Percentiles rank a stretch among this genome's conserved stretches.
phyloP scores from a whole-genome alignment of 2,329 filamentous ascomycete genomes.

The Podosphaera aphanis region DNA sequence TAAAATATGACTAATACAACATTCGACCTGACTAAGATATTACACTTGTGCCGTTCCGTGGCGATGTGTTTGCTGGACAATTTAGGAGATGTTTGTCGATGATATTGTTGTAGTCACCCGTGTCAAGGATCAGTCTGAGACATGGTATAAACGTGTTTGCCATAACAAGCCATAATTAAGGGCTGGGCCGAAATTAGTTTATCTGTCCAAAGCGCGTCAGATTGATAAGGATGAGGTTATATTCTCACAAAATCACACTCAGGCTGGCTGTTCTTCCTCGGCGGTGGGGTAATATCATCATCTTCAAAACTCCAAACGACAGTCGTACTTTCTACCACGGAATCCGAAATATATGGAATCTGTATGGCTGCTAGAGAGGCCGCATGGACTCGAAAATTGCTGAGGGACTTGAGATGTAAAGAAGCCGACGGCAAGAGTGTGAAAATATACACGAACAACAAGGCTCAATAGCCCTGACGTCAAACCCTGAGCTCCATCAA shows the following conservation, averaged over 20 bases:
- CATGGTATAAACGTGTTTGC: no score
- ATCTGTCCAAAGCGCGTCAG: no score
- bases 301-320: background rate
- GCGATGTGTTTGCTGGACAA: no score
- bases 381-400: background rate
- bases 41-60: no score
- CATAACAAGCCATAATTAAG: no score
- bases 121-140: no score
- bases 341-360: background rate
- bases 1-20: no score
- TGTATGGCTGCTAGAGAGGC: constrained; percentile 1
- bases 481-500: background rate
- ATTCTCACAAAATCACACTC: background rate
- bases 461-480: background rate
- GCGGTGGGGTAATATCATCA: background rate
- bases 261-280: background rate
- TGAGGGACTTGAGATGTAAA: background rate
- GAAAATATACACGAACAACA: background rate
- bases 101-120: no score
- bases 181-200: no score
- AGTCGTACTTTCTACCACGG: background rate
- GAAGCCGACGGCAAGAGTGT: background rate
- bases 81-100: no score
- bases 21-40: no score
- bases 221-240: no score